Evolutionary conservation across 2,329 filamentous ascomycete species (phyloP).

Genomic region (Diaporthe destruens): DNA sequence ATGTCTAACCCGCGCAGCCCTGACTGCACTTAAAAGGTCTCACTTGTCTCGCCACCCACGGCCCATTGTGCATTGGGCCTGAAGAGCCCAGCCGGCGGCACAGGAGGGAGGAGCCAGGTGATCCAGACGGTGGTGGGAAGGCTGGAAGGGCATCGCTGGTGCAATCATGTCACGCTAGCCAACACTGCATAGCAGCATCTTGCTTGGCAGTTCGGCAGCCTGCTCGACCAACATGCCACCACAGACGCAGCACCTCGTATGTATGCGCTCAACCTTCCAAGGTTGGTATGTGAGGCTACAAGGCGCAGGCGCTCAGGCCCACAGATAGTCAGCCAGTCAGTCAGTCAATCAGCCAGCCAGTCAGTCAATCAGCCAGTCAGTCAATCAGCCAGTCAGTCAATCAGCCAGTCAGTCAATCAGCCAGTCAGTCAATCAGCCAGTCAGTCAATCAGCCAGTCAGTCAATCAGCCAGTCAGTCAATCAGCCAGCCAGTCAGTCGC

Average conservation of each 20-base stretch:
- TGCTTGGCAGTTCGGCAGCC: slow-evolving; percentile 5
- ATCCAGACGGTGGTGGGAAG: too few species aligned
- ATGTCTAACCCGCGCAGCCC: slow-evolving; percentile 24
- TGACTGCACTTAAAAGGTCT: background rate
- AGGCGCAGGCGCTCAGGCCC: background rate
- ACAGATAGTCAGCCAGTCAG: background rate
- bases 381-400: slow-evolving; percentile 32
- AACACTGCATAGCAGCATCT: slow-evolving; percentile 38
- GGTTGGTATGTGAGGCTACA: slow-evolving; percentile 9
- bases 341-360: too few species aligned
- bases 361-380: slow-evolving; percentile 30
- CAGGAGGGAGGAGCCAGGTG: too few species aligned
- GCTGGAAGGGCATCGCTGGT: background rate
- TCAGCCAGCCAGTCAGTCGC: slow-evolving; percentile 25
- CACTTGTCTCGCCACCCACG: too few species aligned
- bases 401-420: slow-evolving; percentile 24
- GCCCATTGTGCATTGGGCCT: too few species aligned
- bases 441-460: slow-evolving; percentile 30
- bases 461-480: slow-evolving; percentile 32
- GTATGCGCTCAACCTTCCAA: slow-evolving; percentile 39
- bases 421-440: slow-evolving; percentile 25
- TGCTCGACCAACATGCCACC: slow-evolving; percentile 15
- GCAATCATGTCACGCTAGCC: slow-evolving; percentile 11
- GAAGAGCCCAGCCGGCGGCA: too few species aligned
- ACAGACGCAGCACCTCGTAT: slow-evolving; percentile 34